A percentile compares a stretch with the other conserved stretches of the same genome.
These are phyloP conservation scores for Parietichytrium sp. DNA, from an alignment of 108 stramenopile genomes.

Conservation along the genomic window DNA sequence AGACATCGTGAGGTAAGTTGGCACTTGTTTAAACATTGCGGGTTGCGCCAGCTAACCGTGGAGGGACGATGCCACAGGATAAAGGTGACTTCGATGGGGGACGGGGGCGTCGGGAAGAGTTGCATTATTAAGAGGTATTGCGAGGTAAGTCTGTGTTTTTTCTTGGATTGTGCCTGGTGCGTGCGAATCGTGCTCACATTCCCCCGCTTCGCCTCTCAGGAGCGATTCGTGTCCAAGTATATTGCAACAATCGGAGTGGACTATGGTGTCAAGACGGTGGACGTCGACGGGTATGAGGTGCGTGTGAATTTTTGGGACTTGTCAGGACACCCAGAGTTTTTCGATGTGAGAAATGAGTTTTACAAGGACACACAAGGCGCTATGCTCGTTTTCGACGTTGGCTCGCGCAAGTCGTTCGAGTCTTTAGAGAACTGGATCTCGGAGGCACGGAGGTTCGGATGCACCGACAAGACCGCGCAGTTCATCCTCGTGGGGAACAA, in stretches of 20 bases:
- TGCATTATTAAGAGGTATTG: constrained; percentile 78
- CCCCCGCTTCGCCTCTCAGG: background rate
- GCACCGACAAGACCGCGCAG: constrained; percentile 49
- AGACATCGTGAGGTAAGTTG: constrained; percentile 26
- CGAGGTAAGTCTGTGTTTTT: constrained; percentile 63
- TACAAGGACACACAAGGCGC: constrained; percentile 73
- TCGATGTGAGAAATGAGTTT: constrained; percentile 77
- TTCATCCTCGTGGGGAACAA: constrained; percentile 69
- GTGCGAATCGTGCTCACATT: no score
- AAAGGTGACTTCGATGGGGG: constrained; percentile 69
- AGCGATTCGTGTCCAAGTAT: constrained; percentile 67
- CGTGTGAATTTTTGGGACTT: constrained; percentile 65
- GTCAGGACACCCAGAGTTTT: constrained; percentile 68
- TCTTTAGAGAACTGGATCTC: constrained; percentile 63
- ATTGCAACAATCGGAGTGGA: constrained; percentile 77
- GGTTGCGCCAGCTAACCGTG: no score
- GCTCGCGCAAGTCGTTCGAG: constrained; percentile 59
- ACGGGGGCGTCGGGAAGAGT: constrained; percentile 65
- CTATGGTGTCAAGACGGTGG: constrained; percentile 72
- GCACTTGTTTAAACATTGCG: no score
- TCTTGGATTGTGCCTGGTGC: no score
- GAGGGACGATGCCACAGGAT: constrained; percentile 53
- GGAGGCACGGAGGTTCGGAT: constrained; percentile 63
- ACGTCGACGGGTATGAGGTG: constrained; percentile 51
- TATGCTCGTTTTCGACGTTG: constrained; percentile 67